phyloP scores from a whole-genome alignment of 31 red algal genomes.

The Odonthalia washingtoniensis region DNA sequence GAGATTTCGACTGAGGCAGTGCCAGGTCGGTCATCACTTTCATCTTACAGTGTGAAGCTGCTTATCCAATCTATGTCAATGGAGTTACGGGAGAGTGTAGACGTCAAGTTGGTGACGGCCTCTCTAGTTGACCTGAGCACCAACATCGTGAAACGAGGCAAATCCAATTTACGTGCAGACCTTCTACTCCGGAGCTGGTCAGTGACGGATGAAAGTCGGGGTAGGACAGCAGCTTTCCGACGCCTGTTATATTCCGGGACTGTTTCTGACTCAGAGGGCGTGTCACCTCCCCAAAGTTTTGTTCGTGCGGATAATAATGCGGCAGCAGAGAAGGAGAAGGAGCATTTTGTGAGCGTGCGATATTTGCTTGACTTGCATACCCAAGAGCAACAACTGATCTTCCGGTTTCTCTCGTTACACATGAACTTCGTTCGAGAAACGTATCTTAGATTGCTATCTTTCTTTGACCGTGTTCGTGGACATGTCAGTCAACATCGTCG shows the following conservation, averaged over 20 bases:
- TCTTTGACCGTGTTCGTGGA: constrained; percentile 60
- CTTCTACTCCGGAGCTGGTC: constrained; percentile 66
- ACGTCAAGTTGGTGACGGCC: constrained; percentile 60
- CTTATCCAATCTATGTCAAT: constrained; percentile 63
- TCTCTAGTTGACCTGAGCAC: constrained; percentile 38
- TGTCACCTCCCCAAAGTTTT: constrained; percentile 34
- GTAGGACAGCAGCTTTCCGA: constrained; percentile 79
- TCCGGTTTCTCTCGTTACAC: constrained; percentile 74
- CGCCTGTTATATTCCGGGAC: constrained; percentile 66
- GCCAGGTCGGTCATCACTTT: too few species aligned
- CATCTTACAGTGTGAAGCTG: constrained; percentile 68
- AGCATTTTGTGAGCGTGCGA: constrained; percentile 60
- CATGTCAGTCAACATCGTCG: constrained; percentile 24
- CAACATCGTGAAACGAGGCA: constrained; percentile 51
- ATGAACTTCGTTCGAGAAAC: constrained; percentile 82
- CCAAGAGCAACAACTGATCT: constrained; percentile 48
- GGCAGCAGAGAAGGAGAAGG: constrained; percentile 1
- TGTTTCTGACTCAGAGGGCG: constrained; percentile 32
- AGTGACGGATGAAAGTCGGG: constrained; percentile 75
- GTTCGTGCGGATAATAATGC: constrained; percentile 6
- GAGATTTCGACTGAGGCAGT: too few species aligned
- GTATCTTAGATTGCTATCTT: constrained; percentile 61
- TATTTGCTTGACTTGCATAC: constrained; percentile 63
- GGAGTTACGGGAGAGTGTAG: constrained; percentile 55
- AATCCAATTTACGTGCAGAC: constrained; percentile 53